phyloP scores from a whole-genome alignment of 2,329 filamentous ascomycete species.

The Hymenoscyphus repandus region DNA sequence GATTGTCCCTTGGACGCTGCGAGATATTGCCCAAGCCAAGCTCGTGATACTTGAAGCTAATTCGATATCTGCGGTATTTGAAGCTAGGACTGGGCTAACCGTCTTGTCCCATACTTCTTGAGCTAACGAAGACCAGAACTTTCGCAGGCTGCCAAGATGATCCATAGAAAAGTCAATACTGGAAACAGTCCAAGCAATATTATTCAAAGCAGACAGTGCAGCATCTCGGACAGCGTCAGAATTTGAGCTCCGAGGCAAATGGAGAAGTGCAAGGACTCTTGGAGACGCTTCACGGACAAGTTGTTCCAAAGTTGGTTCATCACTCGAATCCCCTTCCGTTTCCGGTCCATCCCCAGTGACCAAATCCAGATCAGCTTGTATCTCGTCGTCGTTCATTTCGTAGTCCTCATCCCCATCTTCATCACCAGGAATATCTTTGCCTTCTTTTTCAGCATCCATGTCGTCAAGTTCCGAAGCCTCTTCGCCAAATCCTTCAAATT shows the following conservation, averaged over 20 bases:
- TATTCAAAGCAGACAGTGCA: conserved; percentile 58
- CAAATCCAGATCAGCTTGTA: conserved; percentile 61
- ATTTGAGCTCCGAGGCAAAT: conserved; percentile 3
- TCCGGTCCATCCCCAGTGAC: conserved; percentile 45
- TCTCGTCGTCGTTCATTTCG: conserved; percentile 52
- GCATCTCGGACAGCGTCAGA: conserved; percentile 43
- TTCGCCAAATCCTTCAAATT: conserved; percentile 36
- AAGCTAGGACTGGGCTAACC: conserved; percentile 51
- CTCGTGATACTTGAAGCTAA: conserved; percentile 60
- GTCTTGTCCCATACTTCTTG: conserved; percentile 53
- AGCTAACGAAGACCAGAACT: conserved; percentile 49
- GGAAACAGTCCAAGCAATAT: conserved; percentile 62
- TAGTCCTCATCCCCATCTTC: conserved; percentile 39
- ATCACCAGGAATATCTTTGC: conserved; percentile 36
- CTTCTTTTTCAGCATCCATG: conserved; percentile 33
- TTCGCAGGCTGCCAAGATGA: conserved; percentile 45
- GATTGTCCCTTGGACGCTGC: conserved; percentile 45
- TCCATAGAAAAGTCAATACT: conserved; percentile 52
- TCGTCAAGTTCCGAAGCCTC: conserved; percentile 14
- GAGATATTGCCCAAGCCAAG: conserved; percentile 60
- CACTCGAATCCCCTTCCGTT: conserved; percentile 34
- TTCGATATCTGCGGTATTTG: conserved; percentile 55
- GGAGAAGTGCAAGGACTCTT: conserved; percentile 22
- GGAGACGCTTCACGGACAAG: conserved; percentile 29
- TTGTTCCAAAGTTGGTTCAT: conserved; percentile 25